Evolutionary conservation across 768 basidiomycete genomes (phyloP), one percentile per base, ranked within the genome.

Genomic region (Tricholoma terreum): DNA sequence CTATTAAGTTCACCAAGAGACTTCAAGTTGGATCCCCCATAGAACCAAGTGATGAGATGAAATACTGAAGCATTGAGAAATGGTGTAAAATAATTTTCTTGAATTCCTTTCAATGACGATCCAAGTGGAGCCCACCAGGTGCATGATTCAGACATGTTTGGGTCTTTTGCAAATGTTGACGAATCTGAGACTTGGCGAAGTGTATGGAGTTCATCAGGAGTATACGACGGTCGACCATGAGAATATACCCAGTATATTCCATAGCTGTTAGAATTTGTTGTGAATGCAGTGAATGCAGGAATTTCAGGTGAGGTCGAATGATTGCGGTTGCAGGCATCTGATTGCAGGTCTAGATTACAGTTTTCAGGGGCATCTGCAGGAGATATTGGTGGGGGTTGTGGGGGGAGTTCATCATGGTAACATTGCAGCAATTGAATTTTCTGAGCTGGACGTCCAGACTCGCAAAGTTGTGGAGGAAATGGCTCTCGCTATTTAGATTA

Each of bases 21-120:
- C 52, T 68, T 67, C 2, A 36, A 21, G 12, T 49, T 65, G 0
- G 69, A 67, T 1, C 68, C 64, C 1, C 57, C 59, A 45, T 73
- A 73, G 6, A 65, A 63, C 74, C 75, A 76, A n/a, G 61, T 31
- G 61, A 72, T 61, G 11, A 71, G 69, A 0, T 64, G 63, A 27
- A 63, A 69, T 9, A 67, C 56, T 0, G 72, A 62, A 3, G 63
- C 64, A 57, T 62, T 69, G 0, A 63, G 48, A 43, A 72, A 71
- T 6, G 65, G 67, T 4, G 61, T 54, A 42, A 61, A 67, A 11
- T 43, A 43, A 43, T 10, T 43, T 43, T 43, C 42, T 21, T 22
- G 42, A 43, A 46, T 12, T 17, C 9, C 8, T 7, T 5, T 7
- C 12, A 35, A 2, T 35, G 12, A 9, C 2, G 34, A 35, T 3